Base-by-base conservation (phyloP, 805 yeast genomes). In the Teunomyces panamensis region DNA sequence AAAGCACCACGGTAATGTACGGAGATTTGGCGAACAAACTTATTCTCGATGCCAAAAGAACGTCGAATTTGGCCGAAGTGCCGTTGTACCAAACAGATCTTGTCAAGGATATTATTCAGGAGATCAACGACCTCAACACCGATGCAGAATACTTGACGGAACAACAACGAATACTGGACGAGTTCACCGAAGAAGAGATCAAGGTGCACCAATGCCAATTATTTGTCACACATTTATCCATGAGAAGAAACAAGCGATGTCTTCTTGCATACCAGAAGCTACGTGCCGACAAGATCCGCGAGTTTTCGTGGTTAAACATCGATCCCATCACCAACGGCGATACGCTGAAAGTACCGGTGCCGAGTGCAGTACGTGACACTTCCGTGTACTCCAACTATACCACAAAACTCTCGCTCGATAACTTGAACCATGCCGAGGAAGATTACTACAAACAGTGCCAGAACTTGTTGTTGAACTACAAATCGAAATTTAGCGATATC, bases 231-330 rank as follows among this genome's bases (percentile, higher is more conserved):
- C 85, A 83, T 52, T 66, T 91, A 26, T 82, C 89, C 39, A 83
- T 90, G 83, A 77, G 94, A 51, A 70, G 98, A 44, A 91, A 95
- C 69, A 95, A 94, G 63, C 71, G 99, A 44, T 89, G 97, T 63
- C 62, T 94, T 32, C 62, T 94, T 44, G 97, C 96, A 0, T 90
- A 94, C 60, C 88, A 91, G 60, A 75, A 77, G 50, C 75, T 81
- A 30, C 71, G 99, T 45, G 81, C 92, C 2, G 79, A 78, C 39
- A 78, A 82, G 49, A 65, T 94, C 37, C 87, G 77, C 48, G 81
- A 80, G 47, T 63, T 83, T 54, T 80, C 81, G 2, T 91, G 97
- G 97, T 77, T 80, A 33, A 83, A 80, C 56, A 65, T 74, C 29
- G 89, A 80, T 55, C 73, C 80, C n/a, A 50, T 58, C 27, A 39